Evolutionary conservation across 768 basidiomycete species (phyloP), one percentile per base, ranked within the genome.

Genomic region (Suillus subaureus): DNA sequence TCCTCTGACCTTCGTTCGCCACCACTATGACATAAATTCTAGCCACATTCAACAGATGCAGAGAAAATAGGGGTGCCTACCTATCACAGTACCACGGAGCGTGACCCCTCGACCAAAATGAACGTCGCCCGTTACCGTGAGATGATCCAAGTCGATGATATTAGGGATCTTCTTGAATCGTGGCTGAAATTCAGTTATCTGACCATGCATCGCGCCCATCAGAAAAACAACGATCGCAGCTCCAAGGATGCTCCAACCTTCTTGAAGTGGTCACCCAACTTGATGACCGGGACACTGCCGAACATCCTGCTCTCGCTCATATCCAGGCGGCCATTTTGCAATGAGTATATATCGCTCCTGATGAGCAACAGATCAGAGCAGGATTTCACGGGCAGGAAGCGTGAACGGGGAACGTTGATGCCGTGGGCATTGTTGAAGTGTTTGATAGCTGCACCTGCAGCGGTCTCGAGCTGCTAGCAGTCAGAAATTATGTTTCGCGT

Each of bases 191-290:
- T 94, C 85, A 70, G 87, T 87, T 66, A 93, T 91, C 89, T 89
- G 66, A 57, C 47, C 11, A 31, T 23, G 33, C 49, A 52, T 58
- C 16, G 35, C 54, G 35, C 33, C 16, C 28, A 42, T 57, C 23
- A 56, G 57, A 23, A 11, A 39, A 28, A 62, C 47, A 58, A 49
- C 33, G 45, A n/a, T 62, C 15, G 37, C 33, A 66, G 45, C 12
- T 4, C 8, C 13, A 33, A n/a, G 49, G 28, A 33, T 52, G 42
- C 18, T 54, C 77, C 56, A 63, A 93, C 92, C 87, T 94, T 96
- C 85, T 96, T 97, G 88, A 99, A 97, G 76, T 93, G 92, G 77
- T 96, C 94, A 54, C 96, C 95, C 58, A 97, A 87, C 82, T 97
- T 97, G 85, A 98, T 93, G 58, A 97, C 94, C n/a, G 96, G 97